These are phyloP conservation scores for Verticillium dahliae DNA, from an alignment of 2,329 filamentous ascomycete species.

Conservation along the genomic window DNA sequence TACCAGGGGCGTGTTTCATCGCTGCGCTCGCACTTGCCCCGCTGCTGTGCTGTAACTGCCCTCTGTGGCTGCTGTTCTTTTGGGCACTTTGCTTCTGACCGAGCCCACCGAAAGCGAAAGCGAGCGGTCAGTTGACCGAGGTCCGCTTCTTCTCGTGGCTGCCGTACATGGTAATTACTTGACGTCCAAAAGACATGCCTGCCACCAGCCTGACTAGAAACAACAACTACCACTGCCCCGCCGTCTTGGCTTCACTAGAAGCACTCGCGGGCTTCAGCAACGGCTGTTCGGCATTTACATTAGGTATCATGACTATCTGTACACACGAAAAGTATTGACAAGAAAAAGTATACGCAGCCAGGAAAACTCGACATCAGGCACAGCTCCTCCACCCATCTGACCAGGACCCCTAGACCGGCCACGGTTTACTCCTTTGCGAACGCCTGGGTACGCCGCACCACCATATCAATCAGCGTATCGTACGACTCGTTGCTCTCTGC, in stretches of 20 bases:
- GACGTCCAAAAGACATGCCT: too few species aligned
- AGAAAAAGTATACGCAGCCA: not conserved
- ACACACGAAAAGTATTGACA: not conserved
- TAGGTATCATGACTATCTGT: not conserved
- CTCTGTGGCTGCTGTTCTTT: not conserved
- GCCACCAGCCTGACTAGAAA: too few species aligned
- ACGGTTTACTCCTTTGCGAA: not conserved
- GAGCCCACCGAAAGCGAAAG: not conserved
- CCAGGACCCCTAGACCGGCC: not conserved
- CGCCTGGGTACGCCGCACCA: not conserved
- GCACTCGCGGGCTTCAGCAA: not conserved
- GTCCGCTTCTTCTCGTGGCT: not conserved
- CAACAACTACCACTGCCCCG: not conserved
- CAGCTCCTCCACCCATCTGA: not conserved
- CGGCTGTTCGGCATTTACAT: not conserved
- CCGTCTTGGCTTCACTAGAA: not conserved
- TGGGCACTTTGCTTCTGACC: not conserved
- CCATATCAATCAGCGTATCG: slow-evolving; percentile 2
- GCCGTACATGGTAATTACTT: too few species aligned
- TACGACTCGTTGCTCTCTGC: slow-evolving; percentile 5
- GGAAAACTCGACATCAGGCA: not conserved
- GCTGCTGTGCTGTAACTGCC: not conserved
- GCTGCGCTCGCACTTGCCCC: not conserved
- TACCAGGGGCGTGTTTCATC: slow-evolving; percentile 1
- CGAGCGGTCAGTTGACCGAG: not conserved